Evolutionary conservation across 2,329 filamentous ascomycete genomes (phyloP).

Genomic region (Aspergillus novofumigatus): DNA sequence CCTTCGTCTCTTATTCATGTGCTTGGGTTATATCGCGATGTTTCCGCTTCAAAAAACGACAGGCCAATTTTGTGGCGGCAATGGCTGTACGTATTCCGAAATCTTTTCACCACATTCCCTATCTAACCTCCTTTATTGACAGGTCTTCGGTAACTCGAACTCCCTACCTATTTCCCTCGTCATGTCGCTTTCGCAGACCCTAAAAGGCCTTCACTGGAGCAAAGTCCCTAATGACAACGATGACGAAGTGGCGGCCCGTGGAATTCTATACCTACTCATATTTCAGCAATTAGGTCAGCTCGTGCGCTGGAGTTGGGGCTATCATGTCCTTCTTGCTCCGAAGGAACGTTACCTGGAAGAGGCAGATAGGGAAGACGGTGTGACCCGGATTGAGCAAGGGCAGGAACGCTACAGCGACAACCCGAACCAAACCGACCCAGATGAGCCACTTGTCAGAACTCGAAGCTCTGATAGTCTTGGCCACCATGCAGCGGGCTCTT

Average conservation of each 20-base stretch:
- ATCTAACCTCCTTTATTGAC: background rate
- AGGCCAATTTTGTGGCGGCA: constrained; percentile 89
- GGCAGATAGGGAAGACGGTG: constrained; percentile 33
- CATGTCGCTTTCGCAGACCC: constrained; percentile 85
- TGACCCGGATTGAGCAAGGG: constrained; percentile 35
- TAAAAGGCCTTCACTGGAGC: constrained; percentile 91
- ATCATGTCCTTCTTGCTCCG: constrained; percentile 87
- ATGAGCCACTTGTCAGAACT: constrained; percentile 34
- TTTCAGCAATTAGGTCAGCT: constrained; percentile 97
- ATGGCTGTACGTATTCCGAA: constrained; percentile 65
- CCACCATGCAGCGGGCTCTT: constrained; percentile 6
- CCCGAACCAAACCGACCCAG: constrained; percentile 34
- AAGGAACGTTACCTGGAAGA: constrained; percentile 55
- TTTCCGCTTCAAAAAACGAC: constrained; percentile 78
- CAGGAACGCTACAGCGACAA: constrained; percentile 39
- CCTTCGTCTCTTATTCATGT: constrained; percentile 76
- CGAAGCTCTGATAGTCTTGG: constrained; percentile 27
- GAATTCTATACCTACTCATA: constrained; percentile 91
- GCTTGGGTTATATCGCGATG: constrained; percentile 66
- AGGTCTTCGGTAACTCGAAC: constrained; percentile 96
- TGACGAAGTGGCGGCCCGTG: constrained; percentile 86
- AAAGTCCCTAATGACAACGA: constrained; percentile 88
- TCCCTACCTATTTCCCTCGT: constrained; percentile 95
- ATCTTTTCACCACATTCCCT: background rate
- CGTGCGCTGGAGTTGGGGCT: constrained; percentile 97